Evolutionary conservation across 108 stramenopile species (phyloP), one percentile per base, ranked within the genome.

Genomic region (Tribonema minus): DNA sequence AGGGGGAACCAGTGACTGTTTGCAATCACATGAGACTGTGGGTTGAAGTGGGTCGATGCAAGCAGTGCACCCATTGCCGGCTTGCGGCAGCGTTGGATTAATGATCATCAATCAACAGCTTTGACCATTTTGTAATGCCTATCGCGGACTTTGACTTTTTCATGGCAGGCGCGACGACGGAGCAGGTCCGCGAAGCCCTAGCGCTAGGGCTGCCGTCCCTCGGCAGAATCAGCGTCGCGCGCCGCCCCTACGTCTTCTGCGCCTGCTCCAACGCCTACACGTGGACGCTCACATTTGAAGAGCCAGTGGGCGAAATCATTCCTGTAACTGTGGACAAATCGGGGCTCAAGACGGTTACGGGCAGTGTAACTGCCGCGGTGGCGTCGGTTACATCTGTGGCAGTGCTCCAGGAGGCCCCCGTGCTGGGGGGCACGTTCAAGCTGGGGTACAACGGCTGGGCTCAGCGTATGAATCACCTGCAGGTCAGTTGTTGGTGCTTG

Each of bases 201-300:
- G 71, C 65, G 64, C 63, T 67, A 28, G 77, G 77, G 32, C 80
- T 88, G 63, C 88, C 88, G 12, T 31, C 82, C 60, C 62, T 83
- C 1, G 88, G 88, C 31, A 58, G 70, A 26, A 65, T 91, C 38
- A 61, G 68, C 27, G 88, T 88, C 25, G 67, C 66, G 6, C 68
- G 86, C 39, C 41, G 63, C 23, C 29, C 32, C 3, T 90, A 91
- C 74, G 61, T 35, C 63, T 78, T 36, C 67, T 91, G 91, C 63
- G 88, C 87, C 20, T 89, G 90, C 63, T 26, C 71, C 27, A 88
- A 90, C 62, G 85, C 85, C n/a, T 90, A 81, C 86, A 80, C 60
- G 5, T 91, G 91, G 91, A 87, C 81, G 25, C 67, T 91, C 0
- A 90, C 88, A 3, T 90, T 90, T 68, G 59, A 84, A 4, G 90